phyloP scores from a whole-genome alignment of 1,139 yeast species.

The Lodderomyces orthopsilosis region DNA sequence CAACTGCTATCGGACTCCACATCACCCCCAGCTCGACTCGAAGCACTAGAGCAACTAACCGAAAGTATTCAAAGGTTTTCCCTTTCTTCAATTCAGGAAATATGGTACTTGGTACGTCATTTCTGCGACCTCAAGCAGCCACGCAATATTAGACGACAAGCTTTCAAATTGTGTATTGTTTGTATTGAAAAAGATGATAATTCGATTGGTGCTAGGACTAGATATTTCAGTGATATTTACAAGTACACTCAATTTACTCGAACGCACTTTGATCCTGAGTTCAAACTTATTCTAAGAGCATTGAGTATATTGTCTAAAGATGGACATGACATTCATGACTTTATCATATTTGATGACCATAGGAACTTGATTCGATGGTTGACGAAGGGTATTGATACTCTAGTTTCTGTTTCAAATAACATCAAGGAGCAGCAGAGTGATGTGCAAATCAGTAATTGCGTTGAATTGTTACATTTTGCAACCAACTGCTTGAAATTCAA shows the following conservation, averaged over 20 bases:
- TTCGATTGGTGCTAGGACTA: constrained; percentile 43
- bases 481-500: constrained; percentile 49
- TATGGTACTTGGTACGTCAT: constrained; percentile 71
- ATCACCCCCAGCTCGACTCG: constrained; percentile 39
- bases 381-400: constrained; percentile 13
- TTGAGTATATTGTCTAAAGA: constrained; percentile 52
- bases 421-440: not conserved
- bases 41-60: constrained; percentile 52
- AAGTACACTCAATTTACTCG: constrained; percentile 32
- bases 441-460: constrained; percentile 12
- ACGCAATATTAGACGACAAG: constrained; percentile 49
- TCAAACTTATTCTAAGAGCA: constrained; percentile 54
- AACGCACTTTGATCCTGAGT: constrained; percentile 44
- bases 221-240: constrained; percentile 61
- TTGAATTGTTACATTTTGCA: constrained; percentile 34
- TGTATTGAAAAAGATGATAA: constrained; percentile 57
- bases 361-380: constrained; percentile 37
- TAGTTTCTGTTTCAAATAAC: constrained; percentile 12
- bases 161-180: constrained; percentile 50
- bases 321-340: constrained; percentile 61
- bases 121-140: constrained; percentile 42
- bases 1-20: constrained; percentile 38
- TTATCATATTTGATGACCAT: constrained; percentile 46
- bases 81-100: constrained; percentile 62
- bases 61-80: constrained; percentile 52